Percentiles rank a stretch among this genome's conserved stretches.
phyloP scores from a whole-genome alignment of 163 green algal species.

The Trebouxiophyceae sp. region DNA sequence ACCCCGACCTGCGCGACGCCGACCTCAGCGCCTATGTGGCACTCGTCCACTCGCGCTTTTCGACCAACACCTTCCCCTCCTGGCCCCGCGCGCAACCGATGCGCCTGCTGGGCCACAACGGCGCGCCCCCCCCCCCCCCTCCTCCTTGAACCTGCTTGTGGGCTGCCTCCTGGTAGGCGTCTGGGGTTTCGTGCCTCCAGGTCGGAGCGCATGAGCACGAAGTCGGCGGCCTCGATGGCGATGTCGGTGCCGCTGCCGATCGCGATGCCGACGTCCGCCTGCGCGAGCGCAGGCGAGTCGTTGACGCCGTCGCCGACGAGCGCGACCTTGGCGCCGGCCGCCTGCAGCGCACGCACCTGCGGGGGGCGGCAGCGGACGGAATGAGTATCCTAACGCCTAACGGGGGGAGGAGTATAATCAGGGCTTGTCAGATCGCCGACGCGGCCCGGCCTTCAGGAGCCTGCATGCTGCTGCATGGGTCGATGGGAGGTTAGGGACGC shows the following conservation, averaged over 20 bases:
- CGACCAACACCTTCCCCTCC: slow-evolving; percentile 93
- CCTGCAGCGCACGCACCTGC: too few species aligned
- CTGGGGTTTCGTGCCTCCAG: slow-evolving; percentile 26
- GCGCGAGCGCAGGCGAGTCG: slow-evolving; percentile 86
- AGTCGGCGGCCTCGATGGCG: slow-evolving; percentile 83
- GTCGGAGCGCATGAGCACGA: slow-evolving; percentile 81
- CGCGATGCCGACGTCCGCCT: slow-evolving; percentile 91
- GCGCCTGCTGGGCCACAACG: slow-evolving; percentile 89
- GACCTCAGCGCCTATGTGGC: background rate
- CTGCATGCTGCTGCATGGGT: too few species aligned
- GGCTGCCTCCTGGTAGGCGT: background rate
- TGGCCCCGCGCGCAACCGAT: slow-evolving; percentile 92
- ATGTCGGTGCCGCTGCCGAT: slow-evolving; percentile 83
- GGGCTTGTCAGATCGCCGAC: too few species aligned
- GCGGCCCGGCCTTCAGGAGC: too few species aligned
- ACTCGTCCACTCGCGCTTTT: too few species aligned
- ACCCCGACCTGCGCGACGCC: too few species aligned
- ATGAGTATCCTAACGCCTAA: too few species aligned
- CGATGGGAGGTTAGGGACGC: too few species aligned
- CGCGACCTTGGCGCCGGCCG: too few species aligned
- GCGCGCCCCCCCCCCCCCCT: slow-evolving; percentile 10
- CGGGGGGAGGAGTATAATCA: too few species aligned
- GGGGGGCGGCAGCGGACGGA: too few species aligned
- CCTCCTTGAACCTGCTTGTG: too few species aligned
- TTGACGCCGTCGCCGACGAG: slow-evolving; percentile 98